These are phyloP conservation scores for Zygosaccharomyces bailii DNA, from an alignment of 805 yeast genomes.

Conservation along the genomic window DNA sequence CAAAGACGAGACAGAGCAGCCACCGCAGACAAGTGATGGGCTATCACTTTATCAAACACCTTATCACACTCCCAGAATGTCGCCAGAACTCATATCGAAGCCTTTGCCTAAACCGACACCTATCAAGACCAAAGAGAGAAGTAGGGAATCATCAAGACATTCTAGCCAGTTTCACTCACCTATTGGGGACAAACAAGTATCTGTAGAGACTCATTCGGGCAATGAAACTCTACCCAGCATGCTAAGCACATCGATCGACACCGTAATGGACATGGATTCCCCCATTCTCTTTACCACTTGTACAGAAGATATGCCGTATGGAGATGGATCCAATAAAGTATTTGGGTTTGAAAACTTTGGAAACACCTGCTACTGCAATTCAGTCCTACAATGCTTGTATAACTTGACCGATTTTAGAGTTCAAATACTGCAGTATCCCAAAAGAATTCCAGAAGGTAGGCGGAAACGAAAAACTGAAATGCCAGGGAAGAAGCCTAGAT, in stretches of 20 bases:
- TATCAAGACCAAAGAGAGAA: slow-evolving; percentile 6
- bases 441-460: slow-evolving; percentile 28
- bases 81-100: slow-evolving; percentile 6
- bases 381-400: slow-evolving; percentile 84
- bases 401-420: slow-evolving; percentile 67
- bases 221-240: slow-evolving; percentile 13
- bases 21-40: neutral
- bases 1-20: slow-evolving; percentile 10
- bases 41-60: slow-evolving; percentile 1
- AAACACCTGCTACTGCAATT: slow-evolving; percentile 91
- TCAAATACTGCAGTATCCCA: slow-evolving; percentile 49
- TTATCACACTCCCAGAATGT: slow-evolving; percentile 6
- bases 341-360: slow-evolving; percentile 86
- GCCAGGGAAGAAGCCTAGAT: slow-evolving; percentile 39
- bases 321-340: slow-evolving; percentile 65
- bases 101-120: slow-evolving; percentile 12
- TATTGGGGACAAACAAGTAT: slow-evolving; percentile 1
- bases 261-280: slow-evolving; percentile 10
- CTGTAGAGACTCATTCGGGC: slow-evolving; percentile 8
- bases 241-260: slow-evolving; percentile 15
- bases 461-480: slow-evolving; percentile 42
- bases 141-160: slow-evolving; percentile 4
- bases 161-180: slow-evolving; percentile 7
- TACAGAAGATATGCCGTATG: slow-evolving; percentile 43
- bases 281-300: slow-evolving; percentile 12